phyloP scores from a whole-genome alignment of 2,329 filamentous ascomycete genomes.

The Fusarium sterilihyphosum region DNA sequence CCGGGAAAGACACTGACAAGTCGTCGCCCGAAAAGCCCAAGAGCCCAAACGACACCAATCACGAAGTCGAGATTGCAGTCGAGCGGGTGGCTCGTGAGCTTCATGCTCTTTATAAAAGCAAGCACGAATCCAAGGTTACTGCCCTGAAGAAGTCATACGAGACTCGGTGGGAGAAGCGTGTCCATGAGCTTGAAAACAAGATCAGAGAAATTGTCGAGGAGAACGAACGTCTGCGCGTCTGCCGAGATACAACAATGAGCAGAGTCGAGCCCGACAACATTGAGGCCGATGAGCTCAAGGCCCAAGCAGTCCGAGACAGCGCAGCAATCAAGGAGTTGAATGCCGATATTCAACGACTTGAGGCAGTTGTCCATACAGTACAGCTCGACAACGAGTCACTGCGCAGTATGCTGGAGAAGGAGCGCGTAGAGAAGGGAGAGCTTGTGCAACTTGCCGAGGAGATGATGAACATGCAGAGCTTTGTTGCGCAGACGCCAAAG shows the following conservation, averaged over 20 bases:
- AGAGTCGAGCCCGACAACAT: slow-evolving; percentile 61
- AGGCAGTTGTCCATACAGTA: slow-evolving; percentile 75
- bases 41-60: slow-evolving; percentile 48
- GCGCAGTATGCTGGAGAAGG: slow-evolving; percentile 72
- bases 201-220: slow-evolving; percentile 76
- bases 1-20: slow-evolving; percentile 61
- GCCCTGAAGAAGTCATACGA: slow-evolving; percentile 89
- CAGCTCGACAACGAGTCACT: slow-evolving; percentile 75
- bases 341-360: slow-evolving; percentile 78
- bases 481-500: slow-evolving; percentile 47
- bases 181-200: slow-evolving; percentile 78
- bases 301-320: slow-evolving; percentile 70
- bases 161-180: slow-evolving; percentile 87
- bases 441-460: slow-evolving; percentile 84
- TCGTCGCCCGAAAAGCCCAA: slow-evolving; percentile 53
- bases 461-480: slow-evolving; percentile 77
- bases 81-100: slow-evolving; percentile 95
- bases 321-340: slow-evolving; percentile 75
- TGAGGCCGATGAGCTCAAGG: slow-evolving; percentile 61
- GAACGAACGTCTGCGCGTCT: slow-evolving; percentile 76
- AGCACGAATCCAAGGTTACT: slow-evolving; percentile 95
- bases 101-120: slow-evolving; percentile 93
- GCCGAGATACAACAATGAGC: slow-evolving; percentile 72
- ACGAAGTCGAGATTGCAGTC: slow-evolving; percentile 84
- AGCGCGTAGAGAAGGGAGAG: slow-evolving; percentile 85